Evolutionary conservation across 2,329 filamentous ascomycete species (phyloP).

Genomic region (Ophidiomyces ophidiicola): DNA sequence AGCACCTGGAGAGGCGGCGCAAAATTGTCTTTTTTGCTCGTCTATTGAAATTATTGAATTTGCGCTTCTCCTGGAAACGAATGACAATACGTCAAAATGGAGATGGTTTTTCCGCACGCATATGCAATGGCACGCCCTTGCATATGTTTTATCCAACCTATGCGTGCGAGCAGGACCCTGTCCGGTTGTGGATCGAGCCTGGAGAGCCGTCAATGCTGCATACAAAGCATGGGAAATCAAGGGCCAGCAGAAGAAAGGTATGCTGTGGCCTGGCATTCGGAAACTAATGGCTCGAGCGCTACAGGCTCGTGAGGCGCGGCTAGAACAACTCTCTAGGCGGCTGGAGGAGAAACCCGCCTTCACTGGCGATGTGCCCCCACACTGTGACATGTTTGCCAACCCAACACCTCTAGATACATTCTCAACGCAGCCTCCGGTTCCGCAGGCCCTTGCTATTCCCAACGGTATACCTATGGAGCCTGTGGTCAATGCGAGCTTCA

Average conservation of each 20-base stretch:
- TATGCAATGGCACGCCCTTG: constrained; percentile 54
- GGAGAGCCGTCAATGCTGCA: constrained; percentile 43
- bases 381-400: background rate
- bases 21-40: constrained; percentile 57
- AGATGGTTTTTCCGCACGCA: constrained; percentile 54
- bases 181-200: constrained; percentile 48
- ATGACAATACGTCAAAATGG: constrained; percentile 51
- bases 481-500: background rate
- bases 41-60: constrained; percentile 66
- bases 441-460: background rate
- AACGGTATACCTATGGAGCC: background rate
- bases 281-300: constrained; percentile 50
- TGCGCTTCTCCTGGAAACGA: constrained; percentile 51
- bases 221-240: constrained; percentile 29
- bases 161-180: constrained; percentile 42
- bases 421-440: background rate
- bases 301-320: constrained; percentile 41
- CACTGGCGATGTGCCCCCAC: background rate
- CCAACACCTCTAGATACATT: background rate
- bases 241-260: constrained; percentile 38
- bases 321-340: constrained; percentile 17
- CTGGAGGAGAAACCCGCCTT: background rate
- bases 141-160: constrained; percentile 49
- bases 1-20: constrained; percentile 48
- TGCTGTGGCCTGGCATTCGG: constrained; percentile 52